phyloP scores from a whole-genome alignment of 345 rosid species.

The Dimocarpus longan region DNA sequence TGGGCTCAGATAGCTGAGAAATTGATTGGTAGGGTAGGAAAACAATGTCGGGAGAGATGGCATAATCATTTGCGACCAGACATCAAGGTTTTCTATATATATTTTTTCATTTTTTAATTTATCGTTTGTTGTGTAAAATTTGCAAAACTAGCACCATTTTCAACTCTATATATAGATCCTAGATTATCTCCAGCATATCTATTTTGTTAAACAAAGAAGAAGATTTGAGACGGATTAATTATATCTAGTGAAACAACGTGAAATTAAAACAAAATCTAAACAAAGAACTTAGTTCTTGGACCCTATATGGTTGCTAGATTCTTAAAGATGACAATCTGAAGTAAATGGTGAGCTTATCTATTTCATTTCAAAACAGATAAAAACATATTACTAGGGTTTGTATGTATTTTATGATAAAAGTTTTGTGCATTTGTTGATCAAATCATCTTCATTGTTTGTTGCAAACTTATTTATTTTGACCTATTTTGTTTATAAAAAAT shows the following conservation, averaged over 20 bases:
- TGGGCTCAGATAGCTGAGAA: conserved; percentile 89
- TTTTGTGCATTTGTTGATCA: background rate
- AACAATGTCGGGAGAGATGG: conserved; percentile 99
- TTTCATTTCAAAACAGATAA: no score
- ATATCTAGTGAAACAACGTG: background rate
- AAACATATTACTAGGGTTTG: background rate
- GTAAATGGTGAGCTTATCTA: background rate
- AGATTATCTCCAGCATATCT: no score
- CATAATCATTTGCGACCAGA: conserved; percentile 95
- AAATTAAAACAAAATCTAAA: background rate
- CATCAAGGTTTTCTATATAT: conserved; percentile 57
- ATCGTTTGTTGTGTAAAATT: background rate
- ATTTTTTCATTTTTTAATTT: background rate
- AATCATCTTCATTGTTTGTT: background rate
- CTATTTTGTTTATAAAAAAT: background rate
- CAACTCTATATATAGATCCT: no score
- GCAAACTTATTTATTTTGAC: background rate
- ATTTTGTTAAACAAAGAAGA: background rate
- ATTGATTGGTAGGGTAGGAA: conserved; percentile 85
- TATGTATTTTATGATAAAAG: no score
- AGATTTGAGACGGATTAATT: background rate
- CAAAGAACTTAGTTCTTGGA: background rate
- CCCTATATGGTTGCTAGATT: background rate
- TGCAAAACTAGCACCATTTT: background rate
- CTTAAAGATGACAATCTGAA: background rate